These are phyloP conservation scores for Cryptococcus sp. DNA, from an alignment of 1,284 basidiomycete genomes.

Conservation along the genomic window DNA sequence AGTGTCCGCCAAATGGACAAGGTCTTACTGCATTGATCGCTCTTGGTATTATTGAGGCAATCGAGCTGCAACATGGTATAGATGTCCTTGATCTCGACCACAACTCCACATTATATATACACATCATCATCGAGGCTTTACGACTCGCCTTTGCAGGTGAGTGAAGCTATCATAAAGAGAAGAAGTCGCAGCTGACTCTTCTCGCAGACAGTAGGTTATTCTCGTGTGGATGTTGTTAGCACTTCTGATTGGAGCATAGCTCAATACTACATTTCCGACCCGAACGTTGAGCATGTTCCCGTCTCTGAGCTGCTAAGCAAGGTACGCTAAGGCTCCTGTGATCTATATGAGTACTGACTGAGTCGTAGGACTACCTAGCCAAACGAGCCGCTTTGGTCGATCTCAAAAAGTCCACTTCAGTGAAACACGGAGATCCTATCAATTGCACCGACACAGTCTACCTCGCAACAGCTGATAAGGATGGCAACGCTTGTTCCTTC, in stretches of 20 bases:
- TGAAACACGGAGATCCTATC: constrained; percentile 56
- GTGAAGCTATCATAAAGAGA: not conserved
- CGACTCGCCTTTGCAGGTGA: constrained; percentile 40
- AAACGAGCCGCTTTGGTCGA: constrained; percentile 77
- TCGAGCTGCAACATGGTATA: constrained; percentile 69
- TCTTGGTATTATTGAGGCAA: constrained; percentile 81
- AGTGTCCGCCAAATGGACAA: constrained; percentile 94
- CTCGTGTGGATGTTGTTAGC: not conserved
- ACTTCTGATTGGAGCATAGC: constrained; percentile 32
- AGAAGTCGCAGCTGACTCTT: not conserved
- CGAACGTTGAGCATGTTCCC: constrained; percentile 66
- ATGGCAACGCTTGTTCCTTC: constrained; percentile 91
- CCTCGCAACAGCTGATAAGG: constrained; percentile 78
- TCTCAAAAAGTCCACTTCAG: constrained; percentile 58
- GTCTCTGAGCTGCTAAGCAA: constrained; percentile 74
- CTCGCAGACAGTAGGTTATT: constrained; percentile 55
- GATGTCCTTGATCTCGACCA: constrained; percentile 73
- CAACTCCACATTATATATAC: constrained; percentile 82
- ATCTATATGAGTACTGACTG: constrained; percentile 1
- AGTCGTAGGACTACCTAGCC: constrained; percentile 66
- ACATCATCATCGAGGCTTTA: constrained; percentile 69
- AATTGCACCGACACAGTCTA: constrained; percentile 88
- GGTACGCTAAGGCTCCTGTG: constrained; percentile 46
- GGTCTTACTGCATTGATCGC: constrained; percentile 90
- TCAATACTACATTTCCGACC: constrained; percentile 84